Conservation (phyloP, 768 basidiomycete genomes). For the Gloeostereum incarnatum region DNA sequence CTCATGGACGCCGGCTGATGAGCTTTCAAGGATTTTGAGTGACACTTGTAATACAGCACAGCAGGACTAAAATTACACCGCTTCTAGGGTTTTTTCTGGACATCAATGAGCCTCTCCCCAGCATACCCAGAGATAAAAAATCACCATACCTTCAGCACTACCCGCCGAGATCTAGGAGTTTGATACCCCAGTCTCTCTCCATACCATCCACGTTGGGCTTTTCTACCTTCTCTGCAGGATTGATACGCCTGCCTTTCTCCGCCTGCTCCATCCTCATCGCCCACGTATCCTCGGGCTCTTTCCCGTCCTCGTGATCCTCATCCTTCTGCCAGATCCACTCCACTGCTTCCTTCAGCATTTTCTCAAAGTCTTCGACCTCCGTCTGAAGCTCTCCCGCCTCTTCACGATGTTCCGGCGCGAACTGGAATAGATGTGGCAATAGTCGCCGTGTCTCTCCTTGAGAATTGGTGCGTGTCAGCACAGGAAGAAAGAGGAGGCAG, state of each 20-base stretch:
- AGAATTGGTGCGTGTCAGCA: constrained; percentile 5
- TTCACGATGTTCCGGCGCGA: constrained; percentile 55
- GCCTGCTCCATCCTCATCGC: constrained; percentile 43
- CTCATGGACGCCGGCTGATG: too few relatives aligned
- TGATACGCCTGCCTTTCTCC: constrained; percentile 34
- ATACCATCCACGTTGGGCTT: constrained; percentile 34
- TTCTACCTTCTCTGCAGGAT: constrained; percentile 42
- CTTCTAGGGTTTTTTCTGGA: too few relatives aligned
- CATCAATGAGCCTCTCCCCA: too few relatives aligned
- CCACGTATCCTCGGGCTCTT: constrained; percentile 32
- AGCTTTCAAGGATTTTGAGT: too few relatives aligned
- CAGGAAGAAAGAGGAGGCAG: not conserved
- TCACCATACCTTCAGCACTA: too few relatives aligned
- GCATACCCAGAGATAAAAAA: not conserved
- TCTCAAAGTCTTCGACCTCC: constrained; percentile 46
- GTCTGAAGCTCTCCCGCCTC: constrained; percentile 60
- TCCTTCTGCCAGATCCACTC: constrained; percentile 59
- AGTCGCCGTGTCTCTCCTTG: constrained; percentile 61
- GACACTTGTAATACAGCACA: too few relatives aligned
- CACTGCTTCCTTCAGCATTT: constrained; percentile 43
- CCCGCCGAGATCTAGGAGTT: constrained; percentile 22
- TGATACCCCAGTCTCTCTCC: constrained; percentile 32
- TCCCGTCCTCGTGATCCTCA: constrained; percentile 21
- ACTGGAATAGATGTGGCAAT: constrained; percentile 69
- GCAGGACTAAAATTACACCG: too few relatives aligned